Evolutionary conservation across 257 asterid genomes (phyloP).

Genomic region (Lycium barbarum): DNA sequence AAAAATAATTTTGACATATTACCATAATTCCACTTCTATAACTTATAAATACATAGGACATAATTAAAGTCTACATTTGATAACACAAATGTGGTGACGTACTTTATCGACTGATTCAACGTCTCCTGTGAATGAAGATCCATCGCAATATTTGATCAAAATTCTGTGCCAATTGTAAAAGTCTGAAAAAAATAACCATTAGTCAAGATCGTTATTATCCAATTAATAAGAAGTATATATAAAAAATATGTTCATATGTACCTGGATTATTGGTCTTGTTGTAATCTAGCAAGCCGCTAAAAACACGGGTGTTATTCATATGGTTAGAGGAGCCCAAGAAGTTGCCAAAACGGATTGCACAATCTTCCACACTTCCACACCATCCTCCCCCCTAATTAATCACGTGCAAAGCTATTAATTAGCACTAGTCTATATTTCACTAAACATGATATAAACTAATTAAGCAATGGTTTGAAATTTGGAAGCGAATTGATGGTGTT

Average conservation of each 20-base stretch:
- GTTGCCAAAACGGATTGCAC: no score
- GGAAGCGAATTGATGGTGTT: no score
- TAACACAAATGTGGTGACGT: not conserved
- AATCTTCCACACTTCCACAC: no score
- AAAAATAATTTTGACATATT: not conserved
- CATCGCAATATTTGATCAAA: constrained; percentile 12
- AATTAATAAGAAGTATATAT: not conserved
- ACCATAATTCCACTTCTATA: not conserved
- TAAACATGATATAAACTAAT: no score
- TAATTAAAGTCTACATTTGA: not conserved
- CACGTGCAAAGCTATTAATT: no score
- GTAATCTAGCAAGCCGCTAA: not conserved
- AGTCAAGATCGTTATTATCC: not conserved
- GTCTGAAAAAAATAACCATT: not conserved
- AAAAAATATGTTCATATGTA: not conserved
- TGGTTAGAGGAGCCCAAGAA: no score
- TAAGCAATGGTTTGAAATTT: no score
- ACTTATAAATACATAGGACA: no score
- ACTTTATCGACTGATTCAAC: not conserved
- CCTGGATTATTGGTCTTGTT: not conserved
- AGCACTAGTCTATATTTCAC: no score
- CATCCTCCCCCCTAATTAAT: no score
- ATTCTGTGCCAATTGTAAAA: constrained; percentile 14
- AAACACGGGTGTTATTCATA: no score
- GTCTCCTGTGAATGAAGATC: not conserved